A percentile compares a stretch with the other conserved stretches of the same genome.
Conservation (phyloP, 768 basidiomycete genomes). For the Psilocybe cubensis region DNA sequence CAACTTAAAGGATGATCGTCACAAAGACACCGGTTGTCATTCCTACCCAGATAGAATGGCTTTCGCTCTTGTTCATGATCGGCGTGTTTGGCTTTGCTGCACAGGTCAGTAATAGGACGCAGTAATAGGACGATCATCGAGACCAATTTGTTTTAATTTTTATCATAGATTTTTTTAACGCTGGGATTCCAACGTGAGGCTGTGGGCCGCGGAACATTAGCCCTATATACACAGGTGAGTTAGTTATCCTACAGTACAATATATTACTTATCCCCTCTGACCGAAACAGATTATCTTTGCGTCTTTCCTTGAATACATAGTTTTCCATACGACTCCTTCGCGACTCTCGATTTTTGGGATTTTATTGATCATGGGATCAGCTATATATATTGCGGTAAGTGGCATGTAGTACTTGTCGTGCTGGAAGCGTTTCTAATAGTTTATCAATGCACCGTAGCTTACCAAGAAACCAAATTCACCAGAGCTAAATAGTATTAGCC, state of each 20-base stretch:
- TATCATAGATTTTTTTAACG: constrained; percentile 50
- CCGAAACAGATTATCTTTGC: constrained; percentile 66
- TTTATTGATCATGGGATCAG: constrained; percentile 61
- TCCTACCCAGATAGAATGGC: constrained; percentile 46
- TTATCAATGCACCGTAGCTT: not conserved
- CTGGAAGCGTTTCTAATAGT: not conserved
- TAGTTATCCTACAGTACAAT: constrained; percentile 1
- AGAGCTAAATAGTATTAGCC: not conserved
- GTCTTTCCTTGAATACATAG: constrained; percentile 59
- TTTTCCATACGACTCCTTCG: constrained; percentile 65
- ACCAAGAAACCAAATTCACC: not conserved
- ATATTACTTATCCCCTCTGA: not conserved
- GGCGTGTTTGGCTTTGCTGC: constrained; percentile 54
- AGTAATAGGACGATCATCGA: no score
- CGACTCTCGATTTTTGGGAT: constrained; percentile 63
- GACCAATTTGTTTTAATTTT: constrained; percentile 36
- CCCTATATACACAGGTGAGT: constrained; percentile 42
- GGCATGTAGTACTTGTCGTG: not conserved
- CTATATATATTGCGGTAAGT: constrained; percentile 67
- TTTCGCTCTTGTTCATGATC: constrained; percentile 48
- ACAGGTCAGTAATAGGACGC: constrained; percentile 37
- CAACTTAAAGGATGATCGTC: constrained; percentile 41
- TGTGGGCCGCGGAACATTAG: constrained; percentile 48
- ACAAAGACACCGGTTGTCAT: constrained; percentile 44
- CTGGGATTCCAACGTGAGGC: constrained; percentile 15